Evolutionary conservation across 106 monocot species (phyloP).

Genomic region (Xerophyta viscosa): DNA sequence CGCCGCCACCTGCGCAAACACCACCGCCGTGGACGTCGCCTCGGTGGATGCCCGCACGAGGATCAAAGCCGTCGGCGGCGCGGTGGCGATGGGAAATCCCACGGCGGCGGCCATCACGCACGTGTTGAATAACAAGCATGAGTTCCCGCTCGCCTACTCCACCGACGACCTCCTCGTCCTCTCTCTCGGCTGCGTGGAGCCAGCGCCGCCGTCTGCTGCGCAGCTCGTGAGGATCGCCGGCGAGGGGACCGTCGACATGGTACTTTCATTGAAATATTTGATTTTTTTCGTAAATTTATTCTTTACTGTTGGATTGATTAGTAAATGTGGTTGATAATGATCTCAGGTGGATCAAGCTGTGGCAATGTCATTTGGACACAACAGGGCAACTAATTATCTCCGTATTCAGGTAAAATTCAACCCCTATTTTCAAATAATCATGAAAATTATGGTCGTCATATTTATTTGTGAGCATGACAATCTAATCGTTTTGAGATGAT

Average conservation of each 20-base stretch:
- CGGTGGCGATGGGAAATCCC: slow-evolving; percentile 60
- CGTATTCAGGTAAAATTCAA: slow-evolving; percentile 50
- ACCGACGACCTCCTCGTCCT: slow-evolving; percentile 67
- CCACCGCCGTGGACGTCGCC: slow-evolving; percentile 1
- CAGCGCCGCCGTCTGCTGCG: slow-evolving; percentile 12
- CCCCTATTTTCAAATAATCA: not conserved
- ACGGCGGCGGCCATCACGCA: slow-evolving; percentile 81
- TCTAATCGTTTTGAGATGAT: not conserved
- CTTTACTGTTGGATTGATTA: too few species aligned
- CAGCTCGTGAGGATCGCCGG: slow-evolving; percentile 58
- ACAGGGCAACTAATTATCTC: slow-evolving; percentile 48
- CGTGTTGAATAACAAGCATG: slow-evolving; percentile 85
- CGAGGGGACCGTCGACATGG: slow-evolving; percentile 53
- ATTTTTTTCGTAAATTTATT: not conserved
- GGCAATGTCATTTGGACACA: slow-evolving; percentile 56
- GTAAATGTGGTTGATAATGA: not conserved
- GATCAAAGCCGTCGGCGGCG: slow-evolving; percentile 29
- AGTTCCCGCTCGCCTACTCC: slow-evolving; percentile 63
- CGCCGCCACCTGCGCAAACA: slow-evolving; percentile 38
- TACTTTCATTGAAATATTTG: slow-evolving; percentile 2
- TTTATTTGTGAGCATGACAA: not conserved
- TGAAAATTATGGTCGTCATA: not conserved
- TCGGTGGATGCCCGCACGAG: slow-evolving; percentile 36
- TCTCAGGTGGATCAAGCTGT: slow-evolving; percentile 77
- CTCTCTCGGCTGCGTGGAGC: too few species aligned